Base-by-base conservation (phyloP, 495 filamentous ascomycete genomes). In the Aspergillus ellipticus region DNA sequence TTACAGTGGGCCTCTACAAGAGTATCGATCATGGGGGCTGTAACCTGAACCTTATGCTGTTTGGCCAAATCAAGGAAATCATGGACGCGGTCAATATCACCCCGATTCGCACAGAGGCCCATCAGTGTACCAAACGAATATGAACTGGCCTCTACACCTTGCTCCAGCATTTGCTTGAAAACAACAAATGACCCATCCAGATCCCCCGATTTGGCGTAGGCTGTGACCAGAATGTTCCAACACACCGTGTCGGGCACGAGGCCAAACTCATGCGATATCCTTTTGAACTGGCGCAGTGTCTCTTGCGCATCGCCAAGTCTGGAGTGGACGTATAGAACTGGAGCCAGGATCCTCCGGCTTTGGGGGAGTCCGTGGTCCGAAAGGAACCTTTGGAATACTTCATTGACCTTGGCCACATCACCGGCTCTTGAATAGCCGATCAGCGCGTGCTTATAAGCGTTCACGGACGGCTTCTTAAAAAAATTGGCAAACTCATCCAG, bases 171-270 rank as follows among this genome's bases (percentile, higher is more conserved):
- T 11, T 76, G 61, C 16, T 84, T 71, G 54, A 92, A 88, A 22
- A 74, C 76, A 3, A 68, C 57, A 55, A 89, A 73, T 15, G 84
- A 84, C 4, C 82, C 82, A 37, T 84, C 74, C 45, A 87, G 74
- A 67, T 96, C 86, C 24, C 79, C 74, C 5, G 80, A 81, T 60
- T 82, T 83, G 2, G 74, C 72, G 66, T 90, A 78, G 3, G 89
- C 89, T 55, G 85, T 80, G 15, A 98, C 72, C 29, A 96, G 65
- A 26, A 88, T 85, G 63, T 97, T 96, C 84, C 85, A 95, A 42
- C 79, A 81, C 11, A 71, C 56, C 0, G 71, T 66, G 56, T 80
- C 79, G 17, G 82, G 85, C 16, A 71, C 48, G 13, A 89, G 59
- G 0, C 75, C 71, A 54, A 84, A 83, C 45, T 82, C 76, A 2